These are phyloP conservation scores for Bretziella fagacearum DNA, from an alignment of 2,329 filamentous ascomycete genomes.

Conservation along the genomic window DNA sequence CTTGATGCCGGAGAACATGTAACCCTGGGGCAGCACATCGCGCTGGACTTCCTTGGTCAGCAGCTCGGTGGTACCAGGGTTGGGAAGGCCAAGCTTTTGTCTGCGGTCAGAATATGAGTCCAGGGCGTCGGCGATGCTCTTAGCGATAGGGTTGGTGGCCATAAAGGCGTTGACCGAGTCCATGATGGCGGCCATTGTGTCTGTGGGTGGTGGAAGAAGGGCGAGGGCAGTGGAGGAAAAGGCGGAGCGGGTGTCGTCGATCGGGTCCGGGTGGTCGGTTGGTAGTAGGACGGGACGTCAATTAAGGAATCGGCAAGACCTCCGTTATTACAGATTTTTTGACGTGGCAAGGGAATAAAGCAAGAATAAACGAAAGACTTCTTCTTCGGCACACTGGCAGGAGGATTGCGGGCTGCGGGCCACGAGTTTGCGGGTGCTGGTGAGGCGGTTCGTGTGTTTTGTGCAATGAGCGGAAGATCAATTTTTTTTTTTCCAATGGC, in stretches of 20 bases:
- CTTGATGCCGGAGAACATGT: slow-evolving; percentile 89
- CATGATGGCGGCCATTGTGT: slow-evolving; percentile 34
- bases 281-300: not conserved
- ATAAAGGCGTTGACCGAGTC: slow-evolving; percentile 45
- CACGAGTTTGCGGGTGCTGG: slow-evolving; percentile 1
- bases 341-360: not conserved
- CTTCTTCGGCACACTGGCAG: not conserved
- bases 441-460: not conserved
- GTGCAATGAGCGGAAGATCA: not conserved
- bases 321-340: too few relatives aligned
- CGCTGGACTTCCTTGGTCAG: slow-evolving; percentile 84
- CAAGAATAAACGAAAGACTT: not conserved
- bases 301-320: not conserved
- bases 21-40: slow-evolving; percentile 90
- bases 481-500: slow-evolving; percentile 1
- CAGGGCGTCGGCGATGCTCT: slow-evolving; percentile 59
- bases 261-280: not conserved
- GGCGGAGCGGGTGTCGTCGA: not conserved
- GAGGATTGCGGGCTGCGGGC: not conserved
- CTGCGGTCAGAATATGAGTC: slow-evolving; percentile 69
- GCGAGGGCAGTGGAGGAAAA: not conserved
- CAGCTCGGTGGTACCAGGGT: slow-evolving; percentile 83
- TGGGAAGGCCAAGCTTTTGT: slow-evolving; percentile 71
- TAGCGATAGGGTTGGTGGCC: slow-evolving; percentile 54
- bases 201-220: slow-evolving; percentile 1